phyloP scores from a whole-genome alignment of 192 early-diverging fungal species.

The Backusella morwellensis region DNA sequence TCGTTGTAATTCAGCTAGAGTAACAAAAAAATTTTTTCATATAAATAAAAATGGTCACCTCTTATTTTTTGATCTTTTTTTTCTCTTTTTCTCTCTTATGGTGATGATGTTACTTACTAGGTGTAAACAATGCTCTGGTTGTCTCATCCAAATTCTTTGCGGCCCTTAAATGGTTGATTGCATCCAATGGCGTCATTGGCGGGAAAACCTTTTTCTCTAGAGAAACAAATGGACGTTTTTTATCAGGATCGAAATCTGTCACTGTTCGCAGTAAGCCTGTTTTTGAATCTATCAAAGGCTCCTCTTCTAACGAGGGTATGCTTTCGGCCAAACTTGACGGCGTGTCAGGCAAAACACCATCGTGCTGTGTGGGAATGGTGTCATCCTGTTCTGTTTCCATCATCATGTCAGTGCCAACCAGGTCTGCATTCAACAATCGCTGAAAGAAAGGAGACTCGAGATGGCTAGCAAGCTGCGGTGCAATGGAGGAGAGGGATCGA shows the following conservation, averaged over 20 bases:
- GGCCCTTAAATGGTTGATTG: constrained; percentile 6
- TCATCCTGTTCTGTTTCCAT: neutral
- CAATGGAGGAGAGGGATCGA: neutral
- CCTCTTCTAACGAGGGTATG: neutral
- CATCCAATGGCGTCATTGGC: constrained; percentile 33
- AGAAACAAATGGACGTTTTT: neutral
- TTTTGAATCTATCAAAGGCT: constrained; percentile 3
- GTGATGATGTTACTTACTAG: constrained; percentile 16
- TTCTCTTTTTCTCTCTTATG: neutral
- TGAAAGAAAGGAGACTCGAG: constrained; percentile 26
- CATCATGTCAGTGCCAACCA: neutral
- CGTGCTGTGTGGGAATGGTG: neutral
- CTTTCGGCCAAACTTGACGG: neutral
- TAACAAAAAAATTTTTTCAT: neutral
- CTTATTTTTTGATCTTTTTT: no score
- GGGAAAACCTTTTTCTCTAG: constrained; percentile 10
- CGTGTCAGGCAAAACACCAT: neutral
- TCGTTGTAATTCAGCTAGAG: constrained; percentile 33
- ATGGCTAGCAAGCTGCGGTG: constrained; percentile 23
- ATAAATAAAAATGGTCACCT: neutral
- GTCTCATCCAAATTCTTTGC: constrained; percentile 5
- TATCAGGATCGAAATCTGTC: constrained; percentile 2
- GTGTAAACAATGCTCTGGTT: constrained; percentile 15
- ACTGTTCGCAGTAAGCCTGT: neutral
- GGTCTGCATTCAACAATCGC: constrained; percentile 13